A percentile compares a stretch with the other conserved stretches of the same genome.
Evolutionary conservation across 1,284 basidiomycete genomes (phyloP).

Genomic region (Naganishia albida): DNA sequence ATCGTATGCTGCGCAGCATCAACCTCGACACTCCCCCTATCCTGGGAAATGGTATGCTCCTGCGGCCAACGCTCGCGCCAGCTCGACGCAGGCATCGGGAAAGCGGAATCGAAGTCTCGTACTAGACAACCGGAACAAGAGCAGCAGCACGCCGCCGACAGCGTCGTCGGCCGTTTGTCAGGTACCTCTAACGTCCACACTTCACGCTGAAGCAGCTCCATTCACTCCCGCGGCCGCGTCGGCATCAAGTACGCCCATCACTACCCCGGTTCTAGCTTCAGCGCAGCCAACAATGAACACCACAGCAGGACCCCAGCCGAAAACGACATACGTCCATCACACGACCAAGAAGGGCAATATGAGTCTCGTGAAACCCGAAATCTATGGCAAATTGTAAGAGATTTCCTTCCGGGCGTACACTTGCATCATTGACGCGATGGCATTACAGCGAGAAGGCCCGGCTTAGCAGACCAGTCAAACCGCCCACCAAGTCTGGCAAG

Average conservation of each 20-base stretch:
- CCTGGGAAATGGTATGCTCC: not conserved
- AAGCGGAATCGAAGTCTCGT: constrained; percentile 34
- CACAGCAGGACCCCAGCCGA: constrained; percentile 25
- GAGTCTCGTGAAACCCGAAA: constrained; percentile 52
- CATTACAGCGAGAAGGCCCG: constrained; percentile 35
- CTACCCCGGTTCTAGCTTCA: not conserved
- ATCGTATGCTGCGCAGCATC: not conserved
- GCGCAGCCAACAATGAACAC: not conserved
- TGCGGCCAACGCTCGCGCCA: not conserved
- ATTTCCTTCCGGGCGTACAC: not conserved
- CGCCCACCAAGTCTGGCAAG: constrained; percentile 1
- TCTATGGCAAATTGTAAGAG: constrained; percentile 46
- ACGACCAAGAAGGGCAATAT: constrained; percentile 50
- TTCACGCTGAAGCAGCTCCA: not conserved
- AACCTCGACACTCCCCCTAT: not conserved
- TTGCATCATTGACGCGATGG: not conserved
- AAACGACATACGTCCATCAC: constrained; percentile 44
- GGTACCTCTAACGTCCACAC: not conserved
- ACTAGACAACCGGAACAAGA: constrained; percentile 17
- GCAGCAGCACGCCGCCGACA: constrained; percentile 1
- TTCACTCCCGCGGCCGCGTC: constrained; percentile 6
- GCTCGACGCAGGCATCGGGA: not conserved
- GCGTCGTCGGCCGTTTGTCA: not conserved
- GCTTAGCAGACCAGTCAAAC: constrained; percentile 21
- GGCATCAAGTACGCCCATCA: too few relatives aligned